phyloP scores from a whole-genome alignment of 2,329 filamentous ascomycete genomes.

The Aspergillus neotritici region DNA sequence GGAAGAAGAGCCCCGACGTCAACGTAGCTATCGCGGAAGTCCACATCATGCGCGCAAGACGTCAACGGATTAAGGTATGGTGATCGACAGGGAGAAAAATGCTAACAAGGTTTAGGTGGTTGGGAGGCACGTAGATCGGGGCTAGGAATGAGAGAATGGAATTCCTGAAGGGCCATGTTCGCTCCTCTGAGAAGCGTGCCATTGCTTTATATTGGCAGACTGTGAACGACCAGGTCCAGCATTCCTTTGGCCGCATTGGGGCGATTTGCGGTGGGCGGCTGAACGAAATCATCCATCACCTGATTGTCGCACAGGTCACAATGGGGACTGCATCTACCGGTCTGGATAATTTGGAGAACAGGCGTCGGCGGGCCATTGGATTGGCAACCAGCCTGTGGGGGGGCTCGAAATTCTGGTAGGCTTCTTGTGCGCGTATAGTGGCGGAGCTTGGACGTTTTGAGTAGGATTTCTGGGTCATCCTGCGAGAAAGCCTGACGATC shows the following conservation, averaged over 20 bases:
- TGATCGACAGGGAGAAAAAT: slow-evolving; percentile 1
- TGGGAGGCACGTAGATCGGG: slow-evolving; percentile 4
- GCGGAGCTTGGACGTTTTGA: slow-evolving; percentile 8
- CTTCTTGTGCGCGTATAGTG: slow-evolving; percentile 1
- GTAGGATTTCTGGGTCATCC: background rate
- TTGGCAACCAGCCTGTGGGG: slow-evolving; percentile 1
- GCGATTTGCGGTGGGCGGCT: background rate
- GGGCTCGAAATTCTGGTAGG: background rate
- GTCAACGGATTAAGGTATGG: background rate
- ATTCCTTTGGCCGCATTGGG: slow-evolving; percentile 2
- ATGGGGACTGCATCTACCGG: slow-evolving; percentile 6
- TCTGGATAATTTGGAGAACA: background rate
- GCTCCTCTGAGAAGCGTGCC: slow-evolving; percentile 1
- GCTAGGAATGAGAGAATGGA: background rate
- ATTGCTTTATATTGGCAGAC: slow-evolving; percentile 9
- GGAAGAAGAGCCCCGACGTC: slow-evolving; percentile 3
- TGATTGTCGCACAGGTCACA: slow-evolving; percentile 4
- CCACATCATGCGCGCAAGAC: slow-evolving; percentile 7
- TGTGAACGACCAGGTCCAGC: background rate
- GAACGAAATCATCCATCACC: slow-evolving; percentile 7
- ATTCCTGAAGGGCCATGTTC: background rate
- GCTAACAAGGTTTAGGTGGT: slow-evolving; percentile 1
- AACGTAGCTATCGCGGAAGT: slow-evolving; percentile 1
- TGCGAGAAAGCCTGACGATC: background rate
- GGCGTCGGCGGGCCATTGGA: background rate